Percentiles rank a stretch among this genome's conserved stretches.
These are phyloP conservation scores for Candolleomyces eurysporus DNA, from an alignment of 768 basidiomycete species.

Conservation along the genomic window DNA sequence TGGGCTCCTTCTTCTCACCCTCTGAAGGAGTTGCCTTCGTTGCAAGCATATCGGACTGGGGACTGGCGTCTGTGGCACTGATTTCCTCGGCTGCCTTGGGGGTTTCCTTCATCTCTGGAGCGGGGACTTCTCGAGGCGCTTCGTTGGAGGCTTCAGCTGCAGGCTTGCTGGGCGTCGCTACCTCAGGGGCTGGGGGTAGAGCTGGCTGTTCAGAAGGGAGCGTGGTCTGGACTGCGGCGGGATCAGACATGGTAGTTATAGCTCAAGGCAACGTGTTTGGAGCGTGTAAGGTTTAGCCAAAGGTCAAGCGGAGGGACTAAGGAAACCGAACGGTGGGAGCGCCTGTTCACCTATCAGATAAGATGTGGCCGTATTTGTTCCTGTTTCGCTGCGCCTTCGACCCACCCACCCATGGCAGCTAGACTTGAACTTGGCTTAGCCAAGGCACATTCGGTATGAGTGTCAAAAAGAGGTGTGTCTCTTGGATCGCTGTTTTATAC, in stretches of 20 bases:
- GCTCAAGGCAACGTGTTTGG: background rate
- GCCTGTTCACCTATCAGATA: background rate
- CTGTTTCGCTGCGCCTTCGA: conserved; percentile 20
- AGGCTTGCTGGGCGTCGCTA: background rate
- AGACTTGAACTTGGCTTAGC: conserved; percentile 21
- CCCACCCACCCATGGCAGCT: conserved; percentile 23
- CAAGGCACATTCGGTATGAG: conserved; percentile 35
- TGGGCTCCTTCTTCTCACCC: conserved; percentile 16
- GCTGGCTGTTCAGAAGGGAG: background rate
- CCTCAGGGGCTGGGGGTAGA: background rate
- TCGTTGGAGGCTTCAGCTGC: background rate
- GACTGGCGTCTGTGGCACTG: conserved; percentile 7
- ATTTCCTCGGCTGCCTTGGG: background rate
- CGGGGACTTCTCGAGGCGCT: background rate
- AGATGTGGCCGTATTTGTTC: conserved; percentile 12
- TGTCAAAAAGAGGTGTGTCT: conserved; percentile 52
- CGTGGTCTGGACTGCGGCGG: background rate
- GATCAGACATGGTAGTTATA: background rate
- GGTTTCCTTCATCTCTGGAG: background rate
- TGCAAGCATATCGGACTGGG: conserved; percentile 13
- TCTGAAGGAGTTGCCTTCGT: conserved; percentile 13
- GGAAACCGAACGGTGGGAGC: background rate
- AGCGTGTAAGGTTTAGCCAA: background rate
- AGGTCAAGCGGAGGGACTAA: background rate
- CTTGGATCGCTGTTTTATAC: background rate